Evolutionary conservation across 2,329 filamentous ascomycete species (phyloP).

Genomic region (Blumeriella jaapii): DNA sequence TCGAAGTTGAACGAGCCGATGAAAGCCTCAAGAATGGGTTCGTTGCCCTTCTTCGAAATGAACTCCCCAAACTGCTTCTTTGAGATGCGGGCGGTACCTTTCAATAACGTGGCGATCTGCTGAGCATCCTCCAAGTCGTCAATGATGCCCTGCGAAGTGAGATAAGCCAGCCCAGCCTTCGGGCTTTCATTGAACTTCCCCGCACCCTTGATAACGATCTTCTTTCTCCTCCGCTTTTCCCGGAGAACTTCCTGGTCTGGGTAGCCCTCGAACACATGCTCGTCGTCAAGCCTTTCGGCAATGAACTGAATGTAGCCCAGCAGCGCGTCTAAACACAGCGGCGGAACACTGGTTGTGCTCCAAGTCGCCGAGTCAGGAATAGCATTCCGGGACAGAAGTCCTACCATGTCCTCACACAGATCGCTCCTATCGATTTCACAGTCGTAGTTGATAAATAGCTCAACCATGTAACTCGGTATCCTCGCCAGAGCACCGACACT

Average conservation of each 20-base stretch:
- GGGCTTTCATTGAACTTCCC: conserved; percentile 93
- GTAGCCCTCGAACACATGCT: conserved; percentile 50
- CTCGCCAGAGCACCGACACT: conserved; percentile 83
- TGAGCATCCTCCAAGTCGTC: conserved; percentile 59
- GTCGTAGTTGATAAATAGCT: conserved; percentile 96
- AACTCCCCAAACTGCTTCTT: conserved; percentile 89
- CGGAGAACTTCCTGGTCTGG: conserved; percentile 54
- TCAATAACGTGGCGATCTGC: conserved; percentile 77
- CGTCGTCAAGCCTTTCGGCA: conserved; percentile 69
- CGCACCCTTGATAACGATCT: conserved; percentile 76
- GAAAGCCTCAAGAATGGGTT: conserved; percentile 73
- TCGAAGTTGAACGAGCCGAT: conserved; percentile 80
- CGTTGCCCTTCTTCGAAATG: conserved; percentile 82
- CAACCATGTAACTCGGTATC: conserved; percentile 89
- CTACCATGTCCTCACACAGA: conserved; percentile 90
- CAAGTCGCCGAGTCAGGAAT: conserved; percentile 95
- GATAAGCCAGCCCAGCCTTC: conserved; percentile 75
- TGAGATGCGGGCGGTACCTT: conserved; percentile 75
- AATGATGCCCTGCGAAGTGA: conserved; percentile 80
- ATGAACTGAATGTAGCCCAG: conserved; percentile 87
- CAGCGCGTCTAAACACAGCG: conserved; percentile 83
- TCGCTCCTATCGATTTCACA: conserved; percentile 87
- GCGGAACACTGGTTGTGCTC: conserved; percentile 97
- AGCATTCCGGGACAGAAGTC: conserved; percentile 82
- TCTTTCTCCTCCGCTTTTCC: conserved; percentile 69